Percentiles rank a stretch among this genome's conserved stretches.
Evolutionary conservation across 768 basidiomycete genomes (phyloP).

Genomic region (Phylloporus sp.): DNA sequence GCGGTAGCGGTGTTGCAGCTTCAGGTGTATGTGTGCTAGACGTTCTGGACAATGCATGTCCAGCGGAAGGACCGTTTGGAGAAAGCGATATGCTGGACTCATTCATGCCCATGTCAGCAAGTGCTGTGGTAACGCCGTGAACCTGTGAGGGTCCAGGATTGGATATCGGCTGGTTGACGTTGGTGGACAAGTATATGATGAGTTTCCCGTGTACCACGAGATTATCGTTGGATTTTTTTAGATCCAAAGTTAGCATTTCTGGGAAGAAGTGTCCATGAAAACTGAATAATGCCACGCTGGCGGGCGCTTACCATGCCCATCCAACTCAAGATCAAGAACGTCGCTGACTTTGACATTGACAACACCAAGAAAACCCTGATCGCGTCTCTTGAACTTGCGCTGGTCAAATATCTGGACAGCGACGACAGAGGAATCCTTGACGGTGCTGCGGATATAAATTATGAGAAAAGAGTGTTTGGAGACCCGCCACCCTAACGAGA

Average conservation of each 20-base stretch:
- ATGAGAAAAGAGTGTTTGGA: constrained; percentile 3
- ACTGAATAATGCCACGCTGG: not conserved
- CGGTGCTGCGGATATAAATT: constrained; percentile 52
- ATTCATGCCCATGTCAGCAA: constrained; percentile 59
- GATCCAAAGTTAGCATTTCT: constrained; percentile 96
- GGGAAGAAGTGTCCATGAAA: constrained; percentile 2
- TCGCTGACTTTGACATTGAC: constrained; percentile 93
- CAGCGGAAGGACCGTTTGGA: constrained; percentile 34
- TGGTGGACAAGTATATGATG: constrained; percentile 94
- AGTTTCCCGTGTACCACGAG: constrained; percentile 97
- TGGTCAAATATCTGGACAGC: constrained; percentile 99
- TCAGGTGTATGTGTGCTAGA: constrained; percentile 68
- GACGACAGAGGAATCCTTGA: constrained; percentile 96
- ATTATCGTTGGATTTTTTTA: constrained; percentile 99
- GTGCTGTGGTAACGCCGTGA: constrained; percentile 51
- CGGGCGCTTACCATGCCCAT: constrained; percentile 77
- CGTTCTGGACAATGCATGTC: constrained; percentile 53
- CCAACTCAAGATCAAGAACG: constrained; percentile 86
- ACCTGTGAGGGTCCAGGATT: constrained; percentile 80
- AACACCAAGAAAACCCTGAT: constrained; percentile 97
- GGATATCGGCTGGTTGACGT: constrained; percentile 76
- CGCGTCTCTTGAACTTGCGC: constrained; percentile 96
- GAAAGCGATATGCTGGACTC: constrained; percentile 59
- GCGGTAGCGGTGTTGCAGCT: constrained; percentile 37
- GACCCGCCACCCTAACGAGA: not conserved